Conservation (phyloP, 805 yeast species). For the Yamadazyma insecticola region DNA sequence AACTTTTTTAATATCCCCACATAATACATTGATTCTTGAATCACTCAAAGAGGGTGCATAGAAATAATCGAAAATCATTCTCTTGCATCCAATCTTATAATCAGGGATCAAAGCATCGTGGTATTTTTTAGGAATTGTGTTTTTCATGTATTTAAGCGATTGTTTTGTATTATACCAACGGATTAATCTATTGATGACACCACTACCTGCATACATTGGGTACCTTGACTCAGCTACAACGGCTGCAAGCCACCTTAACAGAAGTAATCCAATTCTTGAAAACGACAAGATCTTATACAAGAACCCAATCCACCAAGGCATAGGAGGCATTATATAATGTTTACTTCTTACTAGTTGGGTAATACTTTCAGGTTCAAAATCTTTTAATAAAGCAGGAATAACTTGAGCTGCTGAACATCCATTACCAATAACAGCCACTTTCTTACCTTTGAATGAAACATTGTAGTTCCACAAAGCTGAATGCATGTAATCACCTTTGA, state of each 20-base stretch:
- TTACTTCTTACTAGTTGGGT: slow-evolving; percentile 31
- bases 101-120: slow-evolving; percentile 31
- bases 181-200: slow-evolving; percentile 20
- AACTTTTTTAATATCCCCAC: slow-evolving; percentile 12
- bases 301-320: slow-evolving; percentile 18
- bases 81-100: slow-evolving; percentile 38
- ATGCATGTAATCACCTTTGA: slow-evolving; percentile 36
- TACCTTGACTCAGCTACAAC: slow-evolving; percentile 28
- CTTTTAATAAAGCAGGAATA: slow-evolving; percentile 34
- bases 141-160: slow-evolving; percentile 22
- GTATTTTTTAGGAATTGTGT: slow-evolving; percentile 26
- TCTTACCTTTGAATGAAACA: slow-evolving; percentile 28
- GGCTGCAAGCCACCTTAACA: slow-evolving; percentile 25
- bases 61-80: slow-evolving; percentile 34
- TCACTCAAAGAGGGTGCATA: slow-evolving; percentile 31
- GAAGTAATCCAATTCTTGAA: slow-evolving; percentile 21
- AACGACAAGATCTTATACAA: slow-evolving; percentile 21
- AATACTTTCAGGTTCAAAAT: slow-evolving; percentile 18
- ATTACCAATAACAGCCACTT: slow-evolving; percentile 36
- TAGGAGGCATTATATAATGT: slow-evolving; percentile 37
- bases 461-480: slow-evolving; percentile 36
- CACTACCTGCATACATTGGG: slow-evolving; percentile 31
- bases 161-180: slow-evolving; percentile 19
- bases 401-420: slow-evolving; percentile 41
- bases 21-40: slow-evolving; percentile 21